Conservation (phyloP, 78 protist species). For the Blattamonas nauphoetae region DNA sequence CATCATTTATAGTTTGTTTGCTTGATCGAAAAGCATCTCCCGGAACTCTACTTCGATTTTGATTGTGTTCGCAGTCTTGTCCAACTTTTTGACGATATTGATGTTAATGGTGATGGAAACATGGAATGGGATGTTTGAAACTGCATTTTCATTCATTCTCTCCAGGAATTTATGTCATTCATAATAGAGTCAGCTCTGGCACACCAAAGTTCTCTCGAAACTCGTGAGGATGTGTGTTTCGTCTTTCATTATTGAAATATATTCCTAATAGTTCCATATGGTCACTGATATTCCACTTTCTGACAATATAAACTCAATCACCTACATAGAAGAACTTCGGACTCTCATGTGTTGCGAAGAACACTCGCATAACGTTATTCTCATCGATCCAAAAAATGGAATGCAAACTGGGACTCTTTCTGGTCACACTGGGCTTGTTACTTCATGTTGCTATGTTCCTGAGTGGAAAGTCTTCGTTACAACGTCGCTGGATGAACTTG, state of each 20-base stretch:
- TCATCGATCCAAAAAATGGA: background rate
- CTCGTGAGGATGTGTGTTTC: background rate
- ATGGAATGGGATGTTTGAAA: conserved; percentile 13
- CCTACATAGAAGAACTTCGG: background rate
- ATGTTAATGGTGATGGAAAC: conserved; percentile 34
- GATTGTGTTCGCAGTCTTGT: background rate
- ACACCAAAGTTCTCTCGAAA: background rate
- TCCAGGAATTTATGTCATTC: conserved; percentile 1
- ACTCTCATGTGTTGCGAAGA: background rate
- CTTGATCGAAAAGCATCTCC: conserved; percentile 4
- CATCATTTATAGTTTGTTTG: background rate
- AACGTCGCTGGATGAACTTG: background rate
- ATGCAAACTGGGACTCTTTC: background rate
- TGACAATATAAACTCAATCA: background rate
- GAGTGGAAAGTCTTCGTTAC: background rate
- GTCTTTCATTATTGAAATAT: background rate
- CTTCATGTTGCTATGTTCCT: background rate
- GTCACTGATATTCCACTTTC: background rate
- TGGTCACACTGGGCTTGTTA: background rate
- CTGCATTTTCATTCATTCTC: background rate
- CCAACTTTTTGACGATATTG: conserved; percentile 22
- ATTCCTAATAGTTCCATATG: background rate
- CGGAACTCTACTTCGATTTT: background rate
- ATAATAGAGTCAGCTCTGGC: background rate
- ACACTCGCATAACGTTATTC: background rate